Evolutionary conservation across 1,284 basidiomycete species (phyloP), one percentile per base, ranked within the genome.

Genomic region (Flammula alnicola): DNA sequence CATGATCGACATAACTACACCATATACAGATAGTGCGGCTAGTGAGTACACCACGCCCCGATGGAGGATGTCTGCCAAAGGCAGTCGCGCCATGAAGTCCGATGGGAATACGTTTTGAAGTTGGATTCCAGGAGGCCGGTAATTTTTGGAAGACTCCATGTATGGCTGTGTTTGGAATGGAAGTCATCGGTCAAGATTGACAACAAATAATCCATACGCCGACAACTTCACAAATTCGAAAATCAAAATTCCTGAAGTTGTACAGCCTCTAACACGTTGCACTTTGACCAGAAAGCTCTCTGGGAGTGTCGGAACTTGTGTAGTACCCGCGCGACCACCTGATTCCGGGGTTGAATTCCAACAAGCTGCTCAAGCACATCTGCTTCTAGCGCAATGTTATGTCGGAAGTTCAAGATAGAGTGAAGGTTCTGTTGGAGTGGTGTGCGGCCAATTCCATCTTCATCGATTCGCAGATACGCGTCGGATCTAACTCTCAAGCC

Each of bases 391-490:
- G 33, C 33, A 22, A 31, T 22, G 12, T 5, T 14, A 44, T 44
- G 43, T 12, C 31, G 20, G 6, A 14, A 8, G 16, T 11, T n/a
- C 32, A 27, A 14, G 19, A 49, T 35, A 51, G 45, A 47, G 51
- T 69, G 17, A 30, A 50, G 23, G 49, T 37, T 22, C 61, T 81
- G 20, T 54, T 80, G 8, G 56, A 62, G 35, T 84, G 81, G 81
- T 81, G 78, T 58, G 38, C 63, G 17, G 55, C 64, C 22, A 73
- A 77, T 57, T 66, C 64, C 47, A 62, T 84, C 38, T 58, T 61
- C 48, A 73, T 84, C 47, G 79, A 82, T 60, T 47, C 67, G 11
- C 65, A 72, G 36, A 58, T 85, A n/a, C 60, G 67, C 36, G 54
- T 84, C 45, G 51, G 58, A 41, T 39, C 59, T 19, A 53, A 66